Conservation (phyloP, 192 early-diverging fungal genomes). For the Funneliformis geosporum region DNA sequence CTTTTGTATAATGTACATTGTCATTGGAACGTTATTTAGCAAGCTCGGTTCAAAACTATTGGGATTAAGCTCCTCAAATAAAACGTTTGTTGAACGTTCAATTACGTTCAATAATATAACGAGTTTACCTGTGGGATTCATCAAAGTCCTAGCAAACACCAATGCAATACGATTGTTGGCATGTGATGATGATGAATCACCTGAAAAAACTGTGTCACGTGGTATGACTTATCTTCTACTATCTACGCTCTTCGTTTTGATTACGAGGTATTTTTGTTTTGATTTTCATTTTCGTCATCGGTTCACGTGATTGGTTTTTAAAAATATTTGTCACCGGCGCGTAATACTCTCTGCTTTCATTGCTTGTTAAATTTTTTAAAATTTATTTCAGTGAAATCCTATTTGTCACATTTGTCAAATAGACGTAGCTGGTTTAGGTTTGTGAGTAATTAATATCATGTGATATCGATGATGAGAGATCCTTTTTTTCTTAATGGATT, state of each 20-base stretch:
- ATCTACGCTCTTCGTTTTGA: conserved; percentile 18
- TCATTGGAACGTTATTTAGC: conserved; percentile 12
- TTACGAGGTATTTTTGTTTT: conserved; percentile 11
- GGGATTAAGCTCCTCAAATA: background rate
- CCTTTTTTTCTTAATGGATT: background rate
- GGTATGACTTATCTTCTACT: conserved; percentile 30
- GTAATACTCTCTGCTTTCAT: no score
- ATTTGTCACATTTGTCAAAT: no score
- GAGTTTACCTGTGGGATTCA: conserved; percentile 23
- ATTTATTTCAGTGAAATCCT: no score
- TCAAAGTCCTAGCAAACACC: conserved; percentile 14
- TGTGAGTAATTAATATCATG: no score
- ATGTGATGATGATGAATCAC: conserved; percentile 8
- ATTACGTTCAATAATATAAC: conserved; percentile 33
- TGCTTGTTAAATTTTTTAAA: no score
- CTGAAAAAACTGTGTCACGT: background rate
- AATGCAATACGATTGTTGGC: conserved; percentile 14
- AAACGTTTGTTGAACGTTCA: conserved; percentile 16
- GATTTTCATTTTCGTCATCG: background rate
- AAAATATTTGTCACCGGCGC: no score
- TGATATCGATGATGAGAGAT: background rate
- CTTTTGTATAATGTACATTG: conserved; percentile 9
- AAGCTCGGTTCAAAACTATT: conserved; percentile 21
- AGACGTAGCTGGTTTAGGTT: no score
- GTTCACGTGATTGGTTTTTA: no score